These are phyloP conservation scores for Basipetospora chlamydospora DNA, from an alignment of 2,329 filamentous ascomycete genomes.

Conservation along the genomic window DNA sequence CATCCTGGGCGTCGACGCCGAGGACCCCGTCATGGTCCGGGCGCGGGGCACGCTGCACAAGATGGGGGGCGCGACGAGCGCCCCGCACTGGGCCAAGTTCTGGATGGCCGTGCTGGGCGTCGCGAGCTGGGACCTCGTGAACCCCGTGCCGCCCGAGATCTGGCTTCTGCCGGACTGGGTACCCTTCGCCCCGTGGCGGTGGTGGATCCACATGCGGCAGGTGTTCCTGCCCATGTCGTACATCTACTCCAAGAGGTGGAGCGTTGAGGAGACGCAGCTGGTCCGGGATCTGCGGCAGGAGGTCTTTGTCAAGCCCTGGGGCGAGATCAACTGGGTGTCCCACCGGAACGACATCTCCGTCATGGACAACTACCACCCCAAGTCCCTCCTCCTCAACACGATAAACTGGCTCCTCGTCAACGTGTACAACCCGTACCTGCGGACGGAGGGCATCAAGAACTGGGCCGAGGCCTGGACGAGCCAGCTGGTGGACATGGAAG, in stretches of 20 bases:
- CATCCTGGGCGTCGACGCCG: constrained; percentile 67
- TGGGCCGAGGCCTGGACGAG: constrained; percentile 70
- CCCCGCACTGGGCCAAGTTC: constrained; percentile 94
- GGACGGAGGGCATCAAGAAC: constrained; percentile 48
- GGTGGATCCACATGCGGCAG: constrained; percentile 97
- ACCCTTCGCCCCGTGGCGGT: constrained; percentile 79
- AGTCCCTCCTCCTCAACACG: constrained; percentile 66
- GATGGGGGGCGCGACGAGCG: constrained; percentile 69
- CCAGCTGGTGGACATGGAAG: constrained; percentile 76
- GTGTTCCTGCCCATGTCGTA: constrained; percentile 92
- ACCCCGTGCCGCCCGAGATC: constrained; percentile 82
- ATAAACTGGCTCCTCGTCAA: constrained; percentile 67
- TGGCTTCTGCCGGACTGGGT: constrained; percentile 90
- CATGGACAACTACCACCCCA: constrained; percentile 84
- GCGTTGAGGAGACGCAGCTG: constrained; percentile 59
- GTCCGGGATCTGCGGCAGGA: constrained; percentile 64
- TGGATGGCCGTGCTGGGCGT: constrained; percentile 81
- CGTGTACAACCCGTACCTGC: constrained; percentile 67
- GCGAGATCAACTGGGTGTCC: constrained; percentile 58
- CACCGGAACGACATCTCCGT: constrained; percentile 73
- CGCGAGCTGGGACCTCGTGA: constrained; percentile 80
- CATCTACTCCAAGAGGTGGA: constrained; percentile 72
- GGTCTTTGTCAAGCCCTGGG: constrained; percentile 66
- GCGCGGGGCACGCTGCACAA: constrained; percentile 71
- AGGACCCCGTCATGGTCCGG: constrained; percentile 74